These are phyloP conservation scores for Nidularia sp. DNA, from an alignment of 768 basidiomycete species.

Conservation along the genomic window DNA sequence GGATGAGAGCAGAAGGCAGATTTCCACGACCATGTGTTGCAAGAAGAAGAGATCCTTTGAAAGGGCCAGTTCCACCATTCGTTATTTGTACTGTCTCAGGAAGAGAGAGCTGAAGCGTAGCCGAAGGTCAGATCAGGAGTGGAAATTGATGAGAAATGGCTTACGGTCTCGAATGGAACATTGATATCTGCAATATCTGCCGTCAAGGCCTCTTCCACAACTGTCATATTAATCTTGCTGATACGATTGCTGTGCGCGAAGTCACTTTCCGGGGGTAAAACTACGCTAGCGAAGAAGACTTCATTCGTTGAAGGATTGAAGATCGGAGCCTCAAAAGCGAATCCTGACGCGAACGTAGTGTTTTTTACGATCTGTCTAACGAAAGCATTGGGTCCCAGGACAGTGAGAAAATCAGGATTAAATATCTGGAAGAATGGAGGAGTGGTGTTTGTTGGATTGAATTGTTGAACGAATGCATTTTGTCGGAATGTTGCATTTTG, in stretches of 20 bases:
- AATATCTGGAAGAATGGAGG: conserved; percentile 48
- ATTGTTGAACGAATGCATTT: conserved; percentile 18
- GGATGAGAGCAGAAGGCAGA: conserved; percentile 55
- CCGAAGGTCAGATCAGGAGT: not conserved
- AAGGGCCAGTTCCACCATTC: conserved; percentile 66
- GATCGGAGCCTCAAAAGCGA: conserved; percentile 71
- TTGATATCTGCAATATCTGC: conserved; percentile 28
- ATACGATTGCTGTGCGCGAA: conserved; percentile 54
- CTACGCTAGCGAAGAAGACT: conserved; percentile 61
- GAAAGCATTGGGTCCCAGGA: conserved; percentile 48
- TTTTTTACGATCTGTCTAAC: conserved; percentile 52
- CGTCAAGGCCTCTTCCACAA: conserved; percentile 39
- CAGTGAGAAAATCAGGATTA: conserved; percentile 36
- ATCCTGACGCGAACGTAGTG: conserved; percentile 40
- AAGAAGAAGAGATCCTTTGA: conserved; percentile 53
- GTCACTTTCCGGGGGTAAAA: conserved; percentile 46
- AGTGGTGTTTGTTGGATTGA: conserved; percentile 51
- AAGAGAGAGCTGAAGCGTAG: conserved; percentile 43
- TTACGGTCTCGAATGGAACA: conserved; percentile 26
- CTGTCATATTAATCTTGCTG: conserved; percentile 49
- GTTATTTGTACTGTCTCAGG: conserved; percentile 63
- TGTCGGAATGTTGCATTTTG: not conserved
- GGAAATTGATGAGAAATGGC: not conserved
- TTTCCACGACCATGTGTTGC: conserved; percentile 62
- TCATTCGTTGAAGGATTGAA: conserved; percentile 56